phyloP scores from a whole-genome alignment of 768 basidiomycete species.

The Trametes cingulata region DNA sequence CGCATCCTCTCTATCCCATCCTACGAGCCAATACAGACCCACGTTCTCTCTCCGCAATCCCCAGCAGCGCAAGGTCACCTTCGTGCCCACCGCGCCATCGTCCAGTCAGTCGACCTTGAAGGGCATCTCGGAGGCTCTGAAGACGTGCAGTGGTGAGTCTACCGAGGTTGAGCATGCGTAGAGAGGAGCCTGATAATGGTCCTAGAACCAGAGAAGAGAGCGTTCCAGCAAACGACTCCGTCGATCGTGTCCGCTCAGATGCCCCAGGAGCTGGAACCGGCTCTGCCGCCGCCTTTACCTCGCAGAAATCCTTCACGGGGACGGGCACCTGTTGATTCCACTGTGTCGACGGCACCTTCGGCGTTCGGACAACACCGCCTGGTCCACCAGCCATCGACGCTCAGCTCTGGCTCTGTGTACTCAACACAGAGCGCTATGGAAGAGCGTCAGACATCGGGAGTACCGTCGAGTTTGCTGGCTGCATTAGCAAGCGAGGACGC shows the following conservation, averaged over 20 bases:
- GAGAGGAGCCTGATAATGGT: background rate
- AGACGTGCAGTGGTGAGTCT: background rate
- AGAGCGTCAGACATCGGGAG: slow-evolving; percentile 31
- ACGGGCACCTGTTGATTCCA: slow-evolving; percentile 1
- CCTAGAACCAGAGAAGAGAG: slow-evolving; percentile 11
- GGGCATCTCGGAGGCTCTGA: slow-evolving; percentile 1
- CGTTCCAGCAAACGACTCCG: background rate
- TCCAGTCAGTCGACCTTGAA: slow-evolving; percentile 20
- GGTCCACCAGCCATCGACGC: slow-evolving; percentile 31
- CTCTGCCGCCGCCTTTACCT: slow-evolving; percentile 13
- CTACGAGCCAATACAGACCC: slow-evolving; percentile 32
- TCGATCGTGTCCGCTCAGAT: background rate
- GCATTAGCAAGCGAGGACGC: slow-evolving; percentile 35
- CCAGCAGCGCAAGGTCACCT: slow-evolving; percentile 42
- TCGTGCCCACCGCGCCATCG: slow-evolving; percentile 28
- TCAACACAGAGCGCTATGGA: slow-evolving; percentile 40
- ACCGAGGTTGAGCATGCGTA: background rate
- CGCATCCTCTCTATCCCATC: slow-evolving; percentile 27
- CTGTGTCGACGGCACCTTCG: slow-evolving; percentile 4
- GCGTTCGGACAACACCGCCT: slow-evolving; percentile 11
- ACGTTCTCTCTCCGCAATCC: slow-evolving; percentile 25
- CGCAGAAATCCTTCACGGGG: slow-evolving; percentile 6
- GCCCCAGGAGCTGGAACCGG: slow-evolving; percentile 3
- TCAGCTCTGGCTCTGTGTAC: slow-evolving; percentile 39
- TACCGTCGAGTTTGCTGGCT: slow-evolving; percentile 37